These are phyloP conservation scores for Leucosporidium creatinivorum DNA, from an alignment of 768 basidiomycete species.

Conservation along the genomic window DNA sequence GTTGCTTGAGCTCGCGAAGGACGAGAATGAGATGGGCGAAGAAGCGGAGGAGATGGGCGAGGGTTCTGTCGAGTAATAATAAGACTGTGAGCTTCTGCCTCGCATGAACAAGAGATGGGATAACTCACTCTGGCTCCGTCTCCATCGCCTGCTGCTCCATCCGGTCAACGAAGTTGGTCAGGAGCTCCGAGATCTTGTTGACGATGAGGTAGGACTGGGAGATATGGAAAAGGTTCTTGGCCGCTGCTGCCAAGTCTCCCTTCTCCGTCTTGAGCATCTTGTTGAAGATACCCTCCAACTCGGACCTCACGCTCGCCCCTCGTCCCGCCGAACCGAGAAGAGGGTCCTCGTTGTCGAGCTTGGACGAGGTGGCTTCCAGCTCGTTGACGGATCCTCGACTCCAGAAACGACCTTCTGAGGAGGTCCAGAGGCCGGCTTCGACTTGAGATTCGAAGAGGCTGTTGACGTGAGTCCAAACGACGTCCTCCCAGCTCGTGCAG, in stretches of 20 bases:
- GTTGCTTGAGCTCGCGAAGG: constrained; percentile 59
- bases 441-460: constrained; percentile 74
- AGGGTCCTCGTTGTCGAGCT: constrained; percentile 21
- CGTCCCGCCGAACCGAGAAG: constrained; percentile 10
- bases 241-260: constrained; percentile 31
- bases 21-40: constrained; percentile 89
- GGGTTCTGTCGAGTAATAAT: constrained; percentile 9
- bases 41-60: constrained; percentile 51
- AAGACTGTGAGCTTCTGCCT: not conserved
- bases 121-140: constrained; percentile 41
- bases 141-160: constrained; percentile 36
- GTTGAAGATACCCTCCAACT: constrained; percentile 42
- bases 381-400: constrained; percentile 15
- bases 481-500: constrained; percentile 88
- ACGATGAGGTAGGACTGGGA: constrained; percentile 44
- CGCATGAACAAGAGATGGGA: not conserved
- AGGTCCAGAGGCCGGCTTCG: constrained; percentile 53
- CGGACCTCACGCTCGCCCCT: constrained; percentile 20
- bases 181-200: constrained; percentile 52
- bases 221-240: constrained; percentile 42
- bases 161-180: constrained; percentile 51
- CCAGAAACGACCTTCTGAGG: constrained; percentile 19
- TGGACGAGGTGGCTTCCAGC: not conserved
- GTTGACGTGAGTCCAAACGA: constrained; percentile 83
- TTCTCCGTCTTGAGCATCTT: constrained; percentile 38